A percentile compares a stretch with the other conserved stretches of the same genome.
Conservation (phyloP, 2,329 filamentous ascomycete species). For the Fusarium protoensiforme region DNA sequence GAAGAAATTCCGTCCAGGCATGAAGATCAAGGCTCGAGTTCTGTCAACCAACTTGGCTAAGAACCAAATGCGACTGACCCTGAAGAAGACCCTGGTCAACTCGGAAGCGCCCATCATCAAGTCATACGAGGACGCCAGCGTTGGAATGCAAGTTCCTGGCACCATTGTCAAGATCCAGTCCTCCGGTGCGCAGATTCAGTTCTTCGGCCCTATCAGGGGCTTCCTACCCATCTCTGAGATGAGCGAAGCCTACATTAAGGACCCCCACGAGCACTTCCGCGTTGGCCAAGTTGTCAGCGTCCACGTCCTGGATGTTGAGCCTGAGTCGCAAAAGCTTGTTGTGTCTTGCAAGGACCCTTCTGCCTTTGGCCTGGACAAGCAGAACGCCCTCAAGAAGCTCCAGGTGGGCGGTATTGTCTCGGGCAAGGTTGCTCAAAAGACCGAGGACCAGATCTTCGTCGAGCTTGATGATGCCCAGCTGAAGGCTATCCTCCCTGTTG, state of each 20-base stretch:
- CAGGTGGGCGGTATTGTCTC: slow-evolving; percentile 79
- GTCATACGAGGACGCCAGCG: slow-evolving; percentile 77
- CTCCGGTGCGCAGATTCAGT: slow-evolving; percentile 89
- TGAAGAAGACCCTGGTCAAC: slow-evolving; percentile 96
- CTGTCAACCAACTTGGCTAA: slow-evolving; percentile 81
- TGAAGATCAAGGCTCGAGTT: slow-evolving; percentile 86
- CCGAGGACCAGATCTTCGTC: slow-evolving; percentile 78
- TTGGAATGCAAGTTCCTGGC: slow-evolving; percentile 83
- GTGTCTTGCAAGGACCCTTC: slow-evolving; percentile 94
- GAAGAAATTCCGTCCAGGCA: slow-evolving; percentile 92
- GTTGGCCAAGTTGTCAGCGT: slow-evolving; percentile 92
- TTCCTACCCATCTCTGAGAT: slow-evolving; percentile 96
- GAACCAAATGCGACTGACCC: slow-evolving; percentile 83
- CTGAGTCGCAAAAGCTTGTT: slow-evolving; percentile 76
- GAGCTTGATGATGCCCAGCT: slow-evolving; percentile 80
- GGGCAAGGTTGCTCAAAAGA: slow-evolving; percentile 85
- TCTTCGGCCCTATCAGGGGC: slow-evolving; percentile 84
- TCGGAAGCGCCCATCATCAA: slow-evolving; percentile 85
- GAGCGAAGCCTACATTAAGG: slow-evolving; percentile 95
- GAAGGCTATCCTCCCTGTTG: slow-evolving; percentile 79
- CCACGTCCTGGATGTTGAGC: slow-evolving; percentile 84
- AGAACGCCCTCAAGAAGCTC: slow-evolving; percentile 79
- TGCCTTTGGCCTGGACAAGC: slow-evolving; percentile 78
- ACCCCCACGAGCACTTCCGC: slow-evolving; percentile 90
- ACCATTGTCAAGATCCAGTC: slow-evolving; percentile 85